Conservation (phyloP, 129 eudicot genomes). For the Chrysanthemum lavandulifolium region DNA sequence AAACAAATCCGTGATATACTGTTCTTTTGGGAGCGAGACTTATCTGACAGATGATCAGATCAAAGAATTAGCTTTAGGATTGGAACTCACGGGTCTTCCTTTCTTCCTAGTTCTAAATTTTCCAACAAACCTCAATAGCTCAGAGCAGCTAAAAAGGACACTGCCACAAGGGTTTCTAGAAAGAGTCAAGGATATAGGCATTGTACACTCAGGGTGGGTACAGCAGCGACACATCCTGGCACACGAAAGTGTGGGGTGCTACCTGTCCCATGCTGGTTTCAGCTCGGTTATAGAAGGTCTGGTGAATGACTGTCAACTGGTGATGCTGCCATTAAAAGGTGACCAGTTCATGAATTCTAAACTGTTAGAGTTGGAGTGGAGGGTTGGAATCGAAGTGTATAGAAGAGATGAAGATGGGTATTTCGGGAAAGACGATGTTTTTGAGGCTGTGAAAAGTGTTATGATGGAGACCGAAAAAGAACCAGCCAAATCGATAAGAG, state of each 20-base stretch:
- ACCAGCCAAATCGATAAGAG: slow-evolving; percentile 21
- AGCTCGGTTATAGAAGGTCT: slow-evolving; percentile 41
- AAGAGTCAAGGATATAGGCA: background rate
- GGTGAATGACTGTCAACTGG: slow-evolving; percentile 49
- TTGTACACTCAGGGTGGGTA: background rate
- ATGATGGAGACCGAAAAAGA: slow-evolving; percentile 37
- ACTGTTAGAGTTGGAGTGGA: slow-evolving; percentile 40
- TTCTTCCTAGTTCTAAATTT: slow-evolving; percentile 53
- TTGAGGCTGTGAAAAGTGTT: slow-evolving; percentile 37
- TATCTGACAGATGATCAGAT: background rate
- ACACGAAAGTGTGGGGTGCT: background rate
- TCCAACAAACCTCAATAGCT: slow-evolving; percentile 22
- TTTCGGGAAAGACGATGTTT: slow-evolving; percentile 47
- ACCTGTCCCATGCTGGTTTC: background rate
- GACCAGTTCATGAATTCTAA: slow-evolving; percentile 45
- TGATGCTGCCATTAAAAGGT: slow-evolving; percentile 39
- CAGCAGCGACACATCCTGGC: background rate
- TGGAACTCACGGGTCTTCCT: slow-evolving; percentile 38
- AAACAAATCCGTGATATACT: background rate
- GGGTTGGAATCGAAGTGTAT: slow-evolving; percentile 50
- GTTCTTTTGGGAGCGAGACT: background rate
- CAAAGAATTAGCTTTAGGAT: background rate
- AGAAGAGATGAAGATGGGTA: slow-evolving; percentile 63
- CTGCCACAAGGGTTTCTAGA: slow-evolving; percentile 50
- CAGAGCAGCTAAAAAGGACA: slow-evolving; percentile 27